A percentile compares a stretch with the other conserved stretches of the same genome.
phyloP scores from a whole-genome alignment of 352 stramenopile genomes.

The Albugo candida region DNA sequence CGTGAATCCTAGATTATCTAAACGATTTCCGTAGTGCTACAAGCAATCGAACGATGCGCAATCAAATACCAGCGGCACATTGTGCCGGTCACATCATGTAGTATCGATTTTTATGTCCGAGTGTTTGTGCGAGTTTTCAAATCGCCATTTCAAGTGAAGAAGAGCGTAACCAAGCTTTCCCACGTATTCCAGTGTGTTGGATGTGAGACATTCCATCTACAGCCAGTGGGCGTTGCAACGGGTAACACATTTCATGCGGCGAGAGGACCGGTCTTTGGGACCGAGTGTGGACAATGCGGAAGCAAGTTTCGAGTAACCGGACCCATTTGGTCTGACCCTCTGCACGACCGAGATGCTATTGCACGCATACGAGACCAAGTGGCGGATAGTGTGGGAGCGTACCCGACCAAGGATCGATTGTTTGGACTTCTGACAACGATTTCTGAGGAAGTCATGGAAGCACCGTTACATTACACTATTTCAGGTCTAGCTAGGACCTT shows the following conservation, averaged over 20 bases:
- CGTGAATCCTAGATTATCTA: not conserved
- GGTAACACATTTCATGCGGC: slow-evolving; percentile 75
- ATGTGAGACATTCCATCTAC: slow-evolving; percentile 96
- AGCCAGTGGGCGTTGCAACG: slow-evolving; percentile 78
- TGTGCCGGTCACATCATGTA: slow-evolving; percentile 92
- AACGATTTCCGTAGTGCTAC: slow-evolving; percentile 60
- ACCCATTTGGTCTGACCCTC: slow-evolving; percentile 92
- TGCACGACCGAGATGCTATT: slow-evolving; percentile 88
- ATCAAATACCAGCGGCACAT: slow-evolving; percentile 94
- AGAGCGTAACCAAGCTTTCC: slow-evolving; percentile 81
- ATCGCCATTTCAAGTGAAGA: slow-evolving; percentile 88
- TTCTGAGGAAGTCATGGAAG: slow-evolving; percentile 89
- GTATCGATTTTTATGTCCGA: slow-evolving; percentile 99
- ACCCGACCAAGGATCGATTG: slow-evolving; percentile 84
- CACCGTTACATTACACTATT: slow-evolving; percentile 94
- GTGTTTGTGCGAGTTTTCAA: slow-evolving; percentile 98
- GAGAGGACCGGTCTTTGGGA: slow-evolving; percentile 41
- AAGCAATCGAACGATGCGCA: slow-evolving; percentile 87
- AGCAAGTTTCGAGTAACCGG: slow-evolving; percentile 85
- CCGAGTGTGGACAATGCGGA: slow-evolving; percentile 59
- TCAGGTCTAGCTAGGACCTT: slow-evolving; percentile 84
- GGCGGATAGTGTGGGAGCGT: slow-evolving; percentile 55
- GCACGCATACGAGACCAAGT: slow-evolving; percentile 64
- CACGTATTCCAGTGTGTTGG: slow-evolving; percentile 84
- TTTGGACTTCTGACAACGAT: slow-evolving; percentile 89